Conservation (phyloP, 257 asterid genomes). For the Fraxinus pennsylvanica region DNA sequence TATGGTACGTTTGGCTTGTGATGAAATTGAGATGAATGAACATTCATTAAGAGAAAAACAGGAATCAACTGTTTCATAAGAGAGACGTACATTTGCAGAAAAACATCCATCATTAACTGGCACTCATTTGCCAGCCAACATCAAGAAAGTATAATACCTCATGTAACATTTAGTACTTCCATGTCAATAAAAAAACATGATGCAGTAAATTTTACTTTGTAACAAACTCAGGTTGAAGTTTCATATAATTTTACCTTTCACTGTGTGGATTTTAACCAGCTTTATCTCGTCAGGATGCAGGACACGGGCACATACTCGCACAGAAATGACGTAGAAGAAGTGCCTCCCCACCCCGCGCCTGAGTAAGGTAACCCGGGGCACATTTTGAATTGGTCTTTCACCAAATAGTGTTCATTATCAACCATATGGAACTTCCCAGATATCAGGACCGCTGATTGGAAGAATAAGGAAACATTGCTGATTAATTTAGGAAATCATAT, state of each 20-base stretch:
- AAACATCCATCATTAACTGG: neutral
- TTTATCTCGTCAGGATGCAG: neutral
- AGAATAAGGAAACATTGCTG: neutral
- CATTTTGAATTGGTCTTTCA: neutral
- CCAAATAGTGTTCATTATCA: neutral
- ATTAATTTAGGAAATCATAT: slow-evolving; percentile 1
- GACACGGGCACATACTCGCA: neutral
- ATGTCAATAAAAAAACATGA: neutral
- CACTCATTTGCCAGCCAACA: neutral
- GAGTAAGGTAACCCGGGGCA: neutral
- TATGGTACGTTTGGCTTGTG: too few relatives aligned
- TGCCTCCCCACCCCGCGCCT: neutral
- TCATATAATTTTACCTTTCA: neutral
- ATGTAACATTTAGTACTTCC: neutral
- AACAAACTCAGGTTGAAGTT: neutral
- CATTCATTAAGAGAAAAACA: neutral
- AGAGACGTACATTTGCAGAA: neutral
- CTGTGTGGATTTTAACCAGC: neutral
- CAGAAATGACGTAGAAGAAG: neutral
- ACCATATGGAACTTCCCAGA: neutral
- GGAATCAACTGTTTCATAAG: neutral
- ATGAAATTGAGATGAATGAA: too few relatives aligned
- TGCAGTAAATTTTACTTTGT: neutral
- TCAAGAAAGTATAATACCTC: neutral
- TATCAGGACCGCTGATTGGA: neutral